Evolutionary conservation across 805 yeast genomes (phyloP).

Genomic region (Wickerhamiella sorbophila): DNA sequence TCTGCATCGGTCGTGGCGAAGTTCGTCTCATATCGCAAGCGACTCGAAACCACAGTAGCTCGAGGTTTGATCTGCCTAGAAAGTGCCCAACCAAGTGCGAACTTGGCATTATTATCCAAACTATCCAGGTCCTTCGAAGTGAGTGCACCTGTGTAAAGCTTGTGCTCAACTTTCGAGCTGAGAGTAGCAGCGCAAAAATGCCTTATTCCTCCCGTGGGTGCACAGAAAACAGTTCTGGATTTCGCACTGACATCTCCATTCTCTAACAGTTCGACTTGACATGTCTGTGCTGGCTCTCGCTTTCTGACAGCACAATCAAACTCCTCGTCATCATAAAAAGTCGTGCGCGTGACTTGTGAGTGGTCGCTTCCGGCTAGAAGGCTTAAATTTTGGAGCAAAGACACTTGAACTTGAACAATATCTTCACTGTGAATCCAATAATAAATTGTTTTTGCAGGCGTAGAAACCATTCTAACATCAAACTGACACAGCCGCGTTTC

Average conservation of each 20-base stretch:
- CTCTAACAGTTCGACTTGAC: constrained; percentile 13
- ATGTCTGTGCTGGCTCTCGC: constrained; percentile 29
- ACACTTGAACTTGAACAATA: constrained; percentile 37
- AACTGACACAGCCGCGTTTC: constrained; percentile 15
- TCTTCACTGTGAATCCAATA: constrained; percentile 52
- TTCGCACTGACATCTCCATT: neutral
- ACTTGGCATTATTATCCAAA: constrained; percentile 14
- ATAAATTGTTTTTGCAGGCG: constrained; percentile 26
- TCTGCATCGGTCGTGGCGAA: constrained; percentile 4
- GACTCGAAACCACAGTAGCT: constrained; percentile 2
- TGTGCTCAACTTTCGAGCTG: constrained; percentile 10
- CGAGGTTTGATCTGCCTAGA: constrained; percentile 7
- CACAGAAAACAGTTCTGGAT: constrained; percentile 19
- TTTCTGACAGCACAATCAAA: constrained; percentile 24
- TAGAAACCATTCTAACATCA: constrained; percentile 25
- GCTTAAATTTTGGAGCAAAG: constrained; percentile 27
- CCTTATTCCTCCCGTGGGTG: constrained; percentile 29
- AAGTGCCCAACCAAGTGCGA: constrained; percentile 27
- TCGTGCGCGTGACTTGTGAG: constrained; percentile 16
- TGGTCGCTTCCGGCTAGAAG: constrained; percentile 12
- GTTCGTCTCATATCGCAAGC: constrained; percentile 3
- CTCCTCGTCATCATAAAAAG: constrained; percentile 27
- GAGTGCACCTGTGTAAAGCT: neutral
- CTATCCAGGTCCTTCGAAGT: constrained; percentile 1
- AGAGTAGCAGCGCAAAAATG: constrained; percentile 13